Evolutionary conservation across 768 basidiomycete species (phyloP), one percentile per base, ranked within the genome.

Genomic region (Phylloporus sp.): DNA sequence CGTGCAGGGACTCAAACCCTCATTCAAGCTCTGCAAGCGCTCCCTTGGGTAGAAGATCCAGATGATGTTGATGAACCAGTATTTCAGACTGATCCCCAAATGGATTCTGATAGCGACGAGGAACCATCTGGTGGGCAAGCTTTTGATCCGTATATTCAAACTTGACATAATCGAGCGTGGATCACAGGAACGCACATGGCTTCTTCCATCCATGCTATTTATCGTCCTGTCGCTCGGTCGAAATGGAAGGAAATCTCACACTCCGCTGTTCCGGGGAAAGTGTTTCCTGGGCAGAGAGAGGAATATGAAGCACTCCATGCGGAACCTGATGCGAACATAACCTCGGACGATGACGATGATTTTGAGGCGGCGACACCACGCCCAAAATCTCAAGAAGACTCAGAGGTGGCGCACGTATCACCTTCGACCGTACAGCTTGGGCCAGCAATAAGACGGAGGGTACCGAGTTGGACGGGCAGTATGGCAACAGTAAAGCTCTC

Each of bases 191-290:
- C 61, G 42, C 75, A 71, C 31, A 67, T 91, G 44, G 81, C 90
- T 2, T 92, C 90, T 21, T 92, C 90, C 10, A 90, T 92, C 34
- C 90, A 92, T 60, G 80, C 90, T 31, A 90, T 93, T 41, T 80
- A 92, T 61, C 81, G 88, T 18, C 90, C 90, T 18, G 65, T 90
- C 23, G 86, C 86, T 6, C 82, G 83, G 23, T 81, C 78, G 7
- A 78, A 77, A 44, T 74, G 78, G 35, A 63, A 56, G 21, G 70
- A 68, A 26, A 43, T 54, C 5, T 54, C 60, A 17, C 55, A 45
- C 15, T 54, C 55, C 22, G 46, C 37, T 20, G 51, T 54, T 7
- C 48, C 54, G 29, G 55, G 29, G 15, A 47, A 46, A 9, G 17
- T 17, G 15, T 36, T 48, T 21, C 40, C 50, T 2, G n/a, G 34